These are phyloP conservation scores for Raddia guianensis DNA, from an alignment of 176 grass and related monocot species.

Conservation along the genomic window DNA sequence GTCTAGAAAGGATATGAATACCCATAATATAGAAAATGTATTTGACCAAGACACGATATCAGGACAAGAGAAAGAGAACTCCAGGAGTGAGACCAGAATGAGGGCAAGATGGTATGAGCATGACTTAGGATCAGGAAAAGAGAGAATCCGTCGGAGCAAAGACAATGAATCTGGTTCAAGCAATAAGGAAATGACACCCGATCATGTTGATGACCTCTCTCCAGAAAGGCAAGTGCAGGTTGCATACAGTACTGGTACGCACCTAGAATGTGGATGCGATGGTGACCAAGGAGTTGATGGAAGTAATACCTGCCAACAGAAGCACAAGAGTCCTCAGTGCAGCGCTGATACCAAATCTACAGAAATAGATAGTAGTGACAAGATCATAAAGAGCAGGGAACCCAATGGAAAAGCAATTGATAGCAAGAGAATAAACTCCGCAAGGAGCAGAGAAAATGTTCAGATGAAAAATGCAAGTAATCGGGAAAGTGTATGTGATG, in stretches of 20 bases:
- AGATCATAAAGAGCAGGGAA: no score
- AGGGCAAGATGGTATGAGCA: neutral
- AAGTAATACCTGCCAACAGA: no score
- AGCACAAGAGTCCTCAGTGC: no score
- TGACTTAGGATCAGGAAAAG: neutral
- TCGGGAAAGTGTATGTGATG: neutral
- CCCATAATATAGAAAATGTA: conserved; percentile 8
- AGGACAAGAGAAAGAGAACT: neutral
- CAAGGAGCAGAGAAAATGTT: no score
- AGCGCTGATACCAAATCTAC: no score
- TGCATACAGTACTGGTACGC: neutral
- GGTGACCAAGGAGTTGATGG: no score
- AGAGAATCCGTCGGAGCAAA: neutral
- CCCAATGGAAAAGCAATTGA: no score
- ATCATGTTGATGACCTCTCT: conserved; percentile 7
- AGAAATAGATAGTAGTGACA: no score
- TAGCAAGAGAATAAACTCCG: no score
- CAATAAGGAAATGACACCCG: neutral
- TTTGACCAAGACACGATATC: conserved; percentile 1
- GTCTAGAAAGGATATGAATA: conserved; percentile 14
- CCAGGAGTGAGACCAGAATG: neutral
- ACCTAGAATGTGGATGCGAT: neutral
- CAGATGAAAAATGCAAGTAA: no score
- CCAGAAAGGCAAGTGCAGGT: conserved; percentile 3
- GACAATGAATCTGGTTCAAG: conserved; percentile 10